Conservation (phyloP, 2,329 filamentous ascomycete species). For the Verticillium alfalfae region DNA sequence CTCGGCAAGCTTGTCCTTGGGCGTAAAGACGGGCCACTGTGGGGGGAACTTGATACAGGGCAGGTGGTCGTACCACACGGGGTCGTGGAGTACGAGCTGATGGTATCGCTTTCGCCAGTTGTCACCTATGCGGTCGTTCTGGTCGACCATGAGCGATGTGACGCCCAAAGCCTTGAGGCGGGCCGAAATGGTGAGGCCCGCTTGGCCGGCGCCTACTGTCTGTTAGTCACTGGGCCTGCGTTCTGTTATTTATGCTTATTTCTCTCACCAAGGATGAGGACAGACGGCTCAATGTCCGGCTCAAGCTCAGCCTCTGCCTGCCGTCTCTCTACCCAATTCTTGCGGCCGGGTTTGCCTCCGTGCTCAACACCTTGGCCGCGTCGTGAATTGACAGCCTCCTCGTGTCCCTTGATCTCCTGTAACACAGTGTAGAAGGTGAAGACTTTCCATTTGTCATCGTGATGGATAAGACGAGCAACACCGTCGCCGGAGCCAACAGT, state of each 20-base stretch:
- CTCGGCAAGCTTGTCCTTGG: constrained; percentile 61
- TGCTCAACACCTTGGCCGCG: constrained; percentile 46
- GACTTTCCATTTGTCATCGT: constrained; percentile 40
- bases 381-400: constrained; percentile 34
- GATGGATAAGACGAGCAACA: constrained; percentile 42
- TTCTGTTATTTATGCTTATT: not conserved
- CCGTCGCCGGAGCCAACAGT: constrained; percentile 50
- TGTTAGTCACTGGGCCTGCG: not conserved
- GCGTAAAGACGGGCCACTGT: constrained; percentile 61
- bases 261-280: constrained; percentile 9
- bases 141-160: constrained; percentile 45
- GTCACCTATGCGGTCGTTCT: constrained; percentile 46
- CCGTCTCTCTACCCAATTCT: constrained; percentile 15
- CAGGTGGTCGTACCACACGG: constrained; percentile 52
- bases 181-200: constrained; percentile 44
- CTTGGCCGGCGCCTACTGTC: constrained; percentile 46
- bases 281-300: constrained; percentile 7
- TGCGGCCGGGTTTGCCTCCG: constrained; percentile 8
- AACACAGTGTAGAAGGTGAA: constrained; percentile 53
- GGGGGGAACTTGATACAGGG: constrained; percentile 57
- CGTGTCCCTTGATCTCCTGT: constrained; percentile 38
- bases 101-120: constrained; percentile 56
- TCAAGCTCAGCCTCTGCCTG: constrained; percentile 9
- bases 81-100: constrained; percentile 56
- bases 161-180: constrained; percentile 51